Evolutionary conservation across 176 grass and related monocot species (phyloP), one percentile per base, ranked within the genome.

Genomic region (Carex scoparia): DNA sequence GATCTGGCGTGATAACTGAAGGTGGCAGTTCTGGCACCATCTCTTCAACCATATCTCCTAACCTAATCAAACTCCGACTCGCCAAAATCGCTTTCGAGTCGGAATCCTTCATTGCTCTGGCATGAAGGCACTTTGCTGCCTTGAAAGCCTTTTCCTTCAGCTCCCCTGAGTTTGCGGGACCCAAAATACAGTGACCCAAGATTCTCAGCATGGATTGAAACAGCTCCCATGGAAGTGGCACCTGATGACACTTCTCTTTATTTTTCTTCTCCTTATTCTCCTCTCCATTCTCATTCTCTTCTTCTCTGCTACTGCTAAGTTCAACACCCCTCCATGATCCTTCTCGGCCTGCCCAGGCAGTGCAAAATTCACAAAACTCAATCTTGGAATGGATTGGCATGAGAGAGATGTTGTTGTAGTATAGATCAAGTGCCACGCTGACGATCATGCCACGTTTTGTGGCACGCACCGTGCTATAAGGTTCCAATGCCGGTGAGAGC

Each of bases 161-260:
- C 84, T 90, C 91, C 51, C 87, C 85, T 10, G 88, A 89, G 55
- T 23, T 54, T 10, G 84, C 48, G 5, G 87, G 69, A 0, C 88
- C 90, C 42, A 99, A 60, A 5, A 99, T 77, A 88, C 96, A 95
- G 80, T 99, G 91, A 53, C 84, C 88, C 16, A 92, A 81, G 53
- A 99, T 79, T 87, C 85, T 88, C 61, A 95, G 4, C 28, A 69
- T 55, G 18, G 96, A 91, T 77, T 92, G 89, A 44, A 95, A 95
- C 44, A 99, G 84, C 83, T 99, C 96, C 91, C 93, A 95, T 4
- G 91, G 91, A 73, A 99, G 55, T 7, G 93, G 91, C 82, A 99
- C 84, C 81, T 58, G 71, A 56, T 64, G 4, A 77, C 81, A 81
- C 78, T 82, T 92, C 67, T 63, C 55, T 13, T 10, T 5, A 15